Evolutionary conservation across 768 basidiomycete genomes (phyloP), one percentile per base, ranked within the genome.

Genomic region (Dioszegia crocea): DNA sequence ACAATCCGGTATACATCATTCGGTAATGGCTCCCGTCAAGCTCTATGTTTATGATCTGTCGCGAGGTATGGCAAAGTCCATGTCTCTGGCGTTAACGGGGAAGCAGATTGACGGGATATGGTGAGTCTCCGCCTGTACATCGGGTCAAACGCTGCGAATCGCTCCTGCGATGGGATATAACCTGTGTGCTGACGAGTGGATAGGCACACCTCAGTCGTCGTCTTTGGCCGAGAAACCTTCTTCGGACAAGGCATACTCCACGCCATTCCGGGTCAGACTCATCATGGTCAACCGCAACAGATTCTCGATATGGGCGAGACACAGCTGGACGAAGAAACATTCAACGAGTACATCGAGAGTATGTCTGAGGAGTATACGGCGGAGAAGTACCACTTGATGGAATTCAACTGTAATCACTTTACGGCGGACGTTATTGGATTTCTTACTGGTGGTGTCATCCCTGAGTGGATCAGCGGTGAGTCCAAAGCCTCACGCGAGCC

Each of bases 331-430:
- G 81, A 89, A 72, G 85, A 84, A 9, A 93, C 89, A 0, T 92
- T 94, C 64, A 71, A 85, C 39, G 91, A 97, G 38, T 98, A 93
- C 75, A 61, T 99, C 43, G 65, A 77, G 0, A 87, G 86, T 54
- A 83, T 96, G 78, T 80, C 83, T 31, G 81, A 85, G 4, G 84
- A 87, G 61, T 99, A 92, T 71, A 92, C 90, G 2, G 87, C 89
- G 2, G 91, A 92, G 70, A 91, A 91, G 80, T 78, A 78, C 57
- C 76, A 79, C 46, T 53, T 79, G 45, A 64, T 77, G 87, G 90
- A 94, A 41, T 93, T 93, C 65, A 96, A 96, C 68, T 96, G 92
- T 77, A 97, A 97, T 75, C 88, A 89, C 1, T 97, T 97, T 65
- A 92, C 91, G 2, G 89, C 87, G 59, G 91, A 94, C 63, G 85